These are phyloP conservation scores for Rhizophagus sp. DNA, from an alignment of 192 early-diverging fungal species.

Conservation along the genomic window DNA sequence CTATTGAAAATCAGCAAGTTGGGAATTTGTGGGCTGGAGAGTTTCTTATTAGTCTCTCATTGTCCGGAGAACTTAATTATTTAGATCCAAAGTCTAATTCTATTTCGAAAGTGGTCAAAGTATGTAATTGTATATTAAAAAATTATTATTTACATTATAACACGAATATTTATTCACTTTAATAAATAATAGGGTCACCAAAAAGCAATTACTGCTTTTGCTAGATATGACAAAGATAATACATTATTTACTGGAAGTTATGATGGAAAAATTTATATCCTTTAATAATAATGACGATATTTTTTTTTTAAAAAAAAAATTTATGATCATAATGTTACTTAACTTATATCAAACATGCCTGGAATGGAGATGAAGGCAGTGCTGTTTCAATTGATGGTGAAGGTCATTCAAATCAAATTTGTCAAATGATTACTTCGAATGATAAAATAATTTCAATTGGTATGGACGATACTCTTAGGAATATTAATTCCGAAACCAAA, in stretches of 20 bases:
- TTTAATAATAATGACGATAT: background rate
- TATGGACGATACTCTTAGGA: conserved; percentile 76
- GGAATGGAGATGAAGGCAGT: conserved; percentile 55
- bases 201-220: conserved; percentile 80
- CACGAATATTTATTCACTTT: background rate
- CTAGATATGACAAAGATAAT: conserved; percentile 45
- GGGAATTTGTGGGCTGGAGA: conserved; percentile 88
- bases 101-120: conserved; percentile 55
- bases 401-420: conserved; percentile 80
- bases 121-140: conserved; percentile 24
- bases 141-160: conserved; percentile 25
- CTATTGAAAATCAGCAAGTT: conserved; percentile 84
- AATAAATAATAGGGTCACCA: conserved; percentile 67
- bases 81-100: conserved; percentile 61
- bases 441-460: conserved; percentile 58
- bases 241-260: conserved; percentile 87
- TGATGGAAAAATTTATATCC: conserved; percentile 82
- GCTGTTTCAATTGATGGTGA: conserved; percentile 55
- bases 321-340: background rate
- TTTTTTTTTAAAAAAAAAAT: background rate
- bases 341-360: conserved; percentile 38
- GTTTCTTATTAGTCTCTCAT: conserved; percentile 73
- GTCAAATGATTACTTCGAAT: conserved; percentile 49
- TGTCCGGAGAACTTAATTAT: conserved; percentile 88
- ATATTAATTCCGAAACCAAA: conserved; percentile 31